Evolutionary conservation across 2,329 filamentous ascomycete genomes (phyloP).

Genomic region (Phyllosticta citriasiana): DNA sequence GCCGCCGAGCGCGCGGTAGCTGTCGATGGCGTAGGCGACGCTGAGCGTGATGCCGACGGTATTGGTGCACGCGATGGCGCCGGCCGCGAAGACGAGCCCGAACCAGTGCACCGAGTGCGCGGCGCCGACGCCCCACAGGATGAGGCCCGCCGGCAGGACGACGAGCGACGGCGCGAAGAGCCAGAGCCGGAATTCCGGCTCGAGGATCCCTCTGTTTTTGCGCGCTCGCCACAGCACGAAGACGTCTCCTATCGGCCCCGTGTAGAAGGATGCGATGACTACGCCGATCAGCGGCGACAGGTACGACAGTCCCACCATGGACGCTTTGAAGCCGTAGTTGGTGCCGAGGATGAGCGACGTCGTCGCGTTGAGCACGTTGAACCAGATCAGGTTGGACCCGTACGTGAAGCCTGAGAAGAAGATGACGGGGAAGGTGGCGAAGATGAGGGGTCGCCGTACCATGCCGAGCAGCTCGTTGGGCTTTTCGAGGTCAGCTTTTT

Average conservation of each 20-base stretch:
- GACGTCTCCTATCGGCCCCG: slow-evolving; percentile 26
- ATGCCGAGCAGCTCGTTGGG: slow-evolving; percentile 20
- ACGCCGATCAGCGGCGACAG: slow-evolving; percentile 27
- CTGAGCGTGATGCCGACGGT: slow-evolving; percentile 35
- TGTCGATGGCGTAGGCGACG: slow-evolving; percentile 40
- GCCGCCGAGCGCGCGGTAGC: slow-evolving; percentile 38
- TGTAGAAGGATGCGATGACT: slow-evolving; percentile 20
- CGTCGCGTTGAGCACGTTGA: slow-evolving; percentile 35
- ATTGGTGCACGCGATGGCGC: slow-evolving; percentile 35
- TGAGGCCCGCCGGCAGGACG: slow-evolving; percentile 34
- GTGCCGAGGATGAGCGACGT: slow-evolving; percentile 28
- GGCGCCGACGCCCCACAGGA: slow-evolving; percentile 44
- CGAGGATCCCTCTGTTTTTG: slow-evolving; percentile 28
- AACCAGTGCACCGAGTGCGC: slow-evolving; percentile 41
- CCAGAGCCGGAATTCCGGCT: slow-evolving; percentile 33
- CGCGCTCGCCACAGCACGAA: slow-evolving; percentile 27
- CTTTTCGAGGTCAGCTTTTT: slow-evolving; percentile 20
- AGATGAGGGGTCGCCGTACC: slow-evolving; percentile 21
- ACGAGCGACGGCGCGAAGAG: slow-evolving; percentile 30
- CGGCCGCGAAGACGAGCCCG: slow-evolving; percentile 40
- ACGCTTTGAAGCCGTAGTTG: slow-evolving; percentile 29
- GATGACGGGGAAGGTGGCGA: slow-evolving; percentile 31
- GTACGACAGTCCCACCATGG: slow-evolving; percentile 30
- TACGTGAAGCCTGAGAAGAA: slow-evolving; percentile 32
- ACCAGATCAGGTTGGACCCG: slow-evolving; percentile 31